Percentiles rank a stretch among this genome's conserved stretches.
These are phyloP conservation scores for Solanum commersonii DNA, from an alignment of 257 asterid species.

Conservation along the genomic window DNA sequence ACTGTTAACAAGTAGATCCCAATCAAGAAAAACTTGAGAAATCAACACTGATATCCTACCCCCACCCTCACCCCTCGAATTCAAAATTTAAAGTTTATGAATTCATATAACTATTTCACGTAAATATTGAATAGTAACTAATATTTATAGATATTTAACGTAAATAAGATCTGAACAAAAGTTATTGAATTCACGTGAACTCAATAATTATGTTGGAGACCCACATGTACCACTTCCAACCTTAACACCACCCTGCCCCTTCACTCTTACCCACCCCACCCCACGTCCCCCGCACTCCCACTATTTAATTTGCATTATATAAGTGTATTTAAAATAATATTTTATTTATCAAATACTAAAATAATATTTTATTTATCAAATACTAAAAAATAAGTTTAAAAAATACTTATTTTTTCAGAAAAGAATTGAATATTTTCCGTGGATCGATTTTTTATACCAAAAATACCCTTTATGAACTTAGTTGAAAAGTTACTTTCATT, in stretches of 20 bases:
- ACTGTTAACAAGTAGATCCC: neutral
- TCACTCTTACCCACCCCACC: neutral
- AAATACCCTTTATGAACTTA: neutral
- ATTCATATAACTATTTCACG: no score
- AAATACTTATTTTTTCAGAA: neutral
- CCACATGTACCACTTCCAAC: neutral
- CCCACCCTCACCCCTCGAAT: neutral
- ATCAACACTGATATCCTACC: neutral
- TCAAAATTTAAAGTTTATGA: no score
- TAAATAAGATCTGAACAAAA: no score
- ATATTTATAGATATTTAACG: no score
- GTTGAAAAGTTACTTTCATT: neutral
- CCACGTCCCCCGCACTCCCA: neutral
- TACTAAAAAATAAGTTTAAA: neutral
- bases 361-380: neutral
- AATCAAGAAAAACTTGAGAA: neutral
- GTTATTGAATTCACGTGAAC: neutral
- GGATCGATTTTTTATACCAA: neutral
- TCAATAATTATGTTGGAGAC: neutral
- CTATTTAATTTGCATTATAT: neutral
- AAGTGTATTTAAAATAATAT: neutral
- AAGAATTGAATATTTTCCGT: neutral
- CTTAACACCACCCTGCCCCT: neutral
- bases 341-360: neutral
- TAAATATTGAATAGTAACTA: no score